Evolutionary conservation across 805 yeast genomes (phyloP).

Genomic region (Candida argentea): DNA sequence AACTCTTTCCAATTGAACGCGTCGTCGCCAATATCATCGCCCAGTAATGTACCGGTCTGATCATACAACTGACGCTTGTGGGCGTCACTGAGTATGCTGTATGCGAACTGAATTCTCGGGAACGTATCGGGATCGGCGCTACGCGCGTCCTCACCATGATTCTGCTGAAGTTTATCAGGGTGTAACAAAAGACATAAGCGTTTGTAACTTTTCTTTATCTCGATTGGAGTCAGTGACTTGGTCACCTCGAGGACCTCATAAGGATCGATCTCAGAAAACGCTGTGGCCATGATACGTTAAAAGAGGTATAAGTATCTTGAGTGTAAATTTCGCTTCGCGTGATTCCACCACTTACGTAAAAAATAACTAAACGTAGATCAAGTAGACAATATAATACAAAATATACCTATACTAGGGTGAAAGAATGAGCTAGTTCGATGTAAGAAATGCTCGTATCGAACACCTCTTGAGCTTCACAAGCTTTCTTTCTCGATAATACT

Average conservation of each 20-base stretch:
- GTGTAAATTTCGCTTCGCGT: too few species aligned
- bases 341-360: too few species aligned
- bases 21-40: constrained; percentile 11
- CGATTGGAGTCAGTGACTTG: constrained; percentile 34
- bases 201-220: constrained; percentile 45
- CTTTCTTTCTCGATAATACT: too few species aligned
- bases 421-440: too few species aligned
- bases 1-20: constrained; percentile 50
- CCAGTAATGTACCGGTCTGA: constrained; percentile 53
- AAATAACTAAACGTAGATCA: too few species aligned
- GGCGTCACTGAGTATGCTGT: constrained; percentile 54
- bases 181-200: constrained; percentile 15
- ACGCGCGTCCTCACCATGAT: constrained; percentile 3
- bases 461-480: constrained; percentile 1
- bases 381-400: too few species aligned
- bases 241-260: constrained; percentile 42
- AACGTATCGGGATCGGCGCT: constrained; percentile 25
- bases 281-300: constrained; percentile 34
- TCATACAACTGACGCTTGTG: constrained; percentile 51
- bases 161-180: constrained; percentile 20
- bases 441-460: constrained; percentile 18
- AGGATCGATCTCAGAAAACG: constrained; percentile 35
- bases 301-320: too few species aligned
- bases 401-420: too few species aligned
- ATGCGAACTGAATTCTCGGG: constrained; percentile 67